phyloP scores from a whole-genome alignment of 257 asterid species.

The Solanum acaule region DNA sequence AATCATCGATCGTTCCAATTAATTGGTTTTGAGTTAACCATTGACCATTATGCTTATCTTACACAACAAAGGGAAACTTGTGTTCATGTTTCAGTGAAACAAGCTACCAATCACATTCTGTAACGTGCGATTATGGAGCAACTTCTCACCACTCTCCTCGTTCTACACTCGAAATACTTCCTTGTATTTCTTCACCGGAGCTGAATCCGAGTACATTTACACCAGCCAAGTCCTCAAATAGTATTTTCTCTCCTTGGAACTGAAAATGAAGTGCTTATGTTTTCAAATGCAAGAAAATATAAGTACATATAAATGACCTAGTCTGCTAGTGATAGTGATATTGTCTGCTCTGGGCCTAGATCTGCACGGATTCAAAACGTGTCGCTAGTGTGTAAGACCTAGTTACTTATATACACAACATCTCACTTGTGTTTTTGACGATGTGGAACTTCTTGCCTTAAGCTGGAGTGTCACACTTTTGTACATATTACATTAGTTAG shows the following conservation, averaged over 20 bases:
- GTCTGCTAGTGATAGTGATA: too few relatives aligned
- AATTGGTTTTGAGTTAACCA: not conserved
- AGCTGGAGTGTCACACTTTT: not conserved
- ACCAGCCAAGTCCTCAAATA: conserved; percentile 15
- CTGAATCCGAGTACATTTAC: conserved; percentile 9
- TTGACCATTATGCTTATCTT: not conserved
- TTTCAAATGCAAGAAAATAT: not conserved
- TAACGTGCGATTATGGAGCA: conserved; percentile 16
- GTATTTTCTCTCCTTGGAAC: not conserved
- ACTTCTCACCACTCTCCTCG: conserved; percentile 45
- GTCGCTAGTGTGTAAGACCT: too few relatives aligned
- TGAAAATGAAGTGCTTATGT: not conserved
- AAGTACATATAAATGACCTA: not conserved
- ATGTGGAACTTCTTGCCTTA: not conserved
- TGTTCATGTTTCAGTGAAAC: conserved; percentile 22
- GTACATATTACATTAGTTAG: not conserved
- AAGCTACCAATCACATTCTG: conserved; percentile 18
- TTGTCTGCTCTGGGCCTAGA: not conserved
- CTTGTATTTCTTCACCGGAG: conserved; percentile 28
- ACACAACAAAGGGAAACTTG: not conserved
- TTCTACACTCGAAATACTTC: conserved; percentile 42
- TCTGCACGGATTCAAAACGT: too few relatives aligned
- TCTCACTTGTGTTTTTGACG: too few relatives aligned
- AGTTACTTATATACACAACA: too few relatives aligned
- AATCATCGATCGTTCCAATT: not conserved